phyloP scores from a whole-genome alignment of 768 basidiomycete genomes.

The Mycena metata region DNA sequence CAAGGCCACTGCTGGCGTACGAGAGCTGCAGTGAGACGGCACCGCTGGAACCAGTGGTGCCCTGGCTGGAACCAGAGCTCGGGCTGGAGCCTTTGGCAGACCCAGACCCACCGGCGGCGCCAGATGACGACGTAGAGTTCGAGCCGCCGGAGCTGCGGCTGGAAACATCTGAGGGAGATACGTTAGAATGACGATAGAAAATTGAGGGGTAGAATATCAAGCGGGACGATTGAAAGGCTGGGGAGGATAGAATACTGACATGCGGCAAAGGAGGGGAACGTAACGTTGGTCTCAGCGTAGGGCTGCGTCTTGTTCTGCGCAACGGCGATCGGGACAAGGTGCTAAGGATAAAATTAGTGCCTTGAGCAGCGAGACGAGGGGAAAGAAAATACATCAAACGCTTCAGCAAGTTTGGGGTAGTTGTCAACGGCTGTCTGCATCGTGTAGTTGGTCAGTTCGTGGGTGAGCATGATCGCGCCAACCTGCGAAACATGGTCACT shows the following conservation, averaged over 20 bases:
- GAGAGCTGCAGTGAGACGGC: too few relatives aligned
- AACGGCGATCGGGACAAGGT: slow-evolving; percentile 68
- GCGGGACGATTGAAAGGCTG: neutral
- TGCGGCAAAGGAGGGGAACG: slow-evolving; percentile 59
- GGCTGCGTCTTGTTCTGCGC: slow-evolving; percentile 65
- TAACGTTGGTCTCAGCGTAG: slow-evolving; percentile 62
- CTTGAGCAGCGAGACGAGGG: neutral
- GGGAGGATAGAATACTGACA: slow-evolving; percentile 50
- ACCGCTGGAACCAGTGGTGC: too few relatives aligned
- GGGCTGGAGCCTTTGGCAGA: too few relatives aligned
- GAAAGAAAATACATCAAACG: slow-evolving; percentile 56
- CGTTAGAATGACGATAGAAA: too few relatives aligned
- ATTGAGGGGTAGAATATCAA: too few relatives aligned
- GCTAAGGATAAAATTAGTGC: slow-evolving; percentile 33
- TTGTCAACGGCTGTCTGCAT: slow-evolving; percentile 72
- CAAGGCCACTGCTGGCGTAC: too few relatives aligned
- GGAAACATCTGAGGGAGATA: too few relatives aligned
- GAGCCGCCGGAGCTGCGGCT: too few relatives aligned
- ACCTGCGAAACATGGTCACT: neutral
- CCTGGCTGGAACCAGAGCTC: too few relatives aligned
- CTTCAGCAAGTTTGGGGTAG: slow-evolving; percentile 58
- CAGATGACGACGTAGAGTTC: too few relatives aligned
- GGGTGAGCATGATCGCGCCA: slow-evolving; percentile 50
- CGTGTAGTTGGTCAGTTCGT: slow-evolving; percentile 72
- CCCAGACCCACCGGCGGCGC: too few relatives aligned